phyloP scores from a whole-genome alignment of 1,139 yeast species.

The Saccharomycopsis crataegensis region DNA sequence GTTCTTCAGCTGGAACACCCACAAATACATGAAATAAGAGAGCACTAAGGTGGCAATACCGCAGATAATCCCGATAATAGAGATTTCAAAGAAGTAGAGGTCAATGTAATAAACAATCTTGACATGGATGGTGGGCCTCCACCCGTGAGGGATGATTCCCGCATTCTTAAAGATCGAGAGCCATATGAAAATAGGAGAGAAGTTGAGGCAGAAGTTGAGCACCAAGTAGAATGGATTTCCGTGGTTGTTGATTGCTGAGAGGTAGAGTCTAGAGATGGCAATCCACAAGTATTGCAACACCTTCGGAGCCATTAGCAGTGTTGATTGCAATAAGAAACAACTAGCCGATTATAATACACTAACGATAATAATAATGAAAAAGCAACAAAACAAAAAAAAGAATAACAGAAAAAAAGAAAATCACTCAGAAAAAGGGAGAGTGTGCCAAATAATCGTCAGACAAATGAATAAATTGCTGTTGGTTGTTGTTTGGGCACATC shows the following conservation, averaged over 20 bases:
- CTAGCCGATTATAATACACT: too few relatives aligned
- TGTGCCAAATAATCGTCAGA: too few relatives aligned
- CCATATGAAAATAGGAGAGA: conserved; percentile 52
- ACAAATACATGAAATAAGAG: conserved; percentile 17
- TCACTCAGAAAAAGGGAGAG: too few relatives aligned
- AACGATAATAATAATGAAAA: too few relatives aligned
- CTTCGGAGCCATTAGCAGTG: neutral
- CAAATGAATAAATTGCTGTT: too few relatives aligned
- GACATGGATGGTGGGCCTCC: conserved; percentile 52
- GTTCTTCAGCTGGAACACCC: conserved; percentile 4
- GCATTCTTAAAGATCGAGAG: conserved; percentile 53
- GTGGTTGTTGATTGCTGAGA: conserved; percentile 6
- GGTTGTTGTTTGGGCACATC: too few relatives aligned
- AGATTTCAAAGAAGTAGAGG: conserved; percentile 29
- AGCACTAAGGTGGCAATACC: conserved; percentile 20
- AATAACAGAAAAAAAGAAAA: too few relatives aligned
- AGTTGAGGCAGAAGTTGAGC: conserved; percentile 41
- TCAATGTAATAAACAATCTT: conserved; percentile 39
- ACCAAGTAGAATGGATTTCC: conserved; percentile 29
- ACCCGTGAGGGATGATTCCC: conserved; percentile 45
- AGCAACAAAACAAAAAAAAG: too few relatives aligned
- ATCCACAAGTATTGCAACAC: neutral
- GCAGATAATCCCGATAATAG: conserved; percentile 22
- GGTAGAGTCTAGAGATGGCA: conserved; percentile 3
- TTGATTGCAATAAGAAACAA: neutral